Percentiles rank a stretch among this genome's conserved stretches.
phyloP scores from a whole-genome alignment of 1,284 basidiomycete genomes.

The Ganoderma resinaceum region DNA sequence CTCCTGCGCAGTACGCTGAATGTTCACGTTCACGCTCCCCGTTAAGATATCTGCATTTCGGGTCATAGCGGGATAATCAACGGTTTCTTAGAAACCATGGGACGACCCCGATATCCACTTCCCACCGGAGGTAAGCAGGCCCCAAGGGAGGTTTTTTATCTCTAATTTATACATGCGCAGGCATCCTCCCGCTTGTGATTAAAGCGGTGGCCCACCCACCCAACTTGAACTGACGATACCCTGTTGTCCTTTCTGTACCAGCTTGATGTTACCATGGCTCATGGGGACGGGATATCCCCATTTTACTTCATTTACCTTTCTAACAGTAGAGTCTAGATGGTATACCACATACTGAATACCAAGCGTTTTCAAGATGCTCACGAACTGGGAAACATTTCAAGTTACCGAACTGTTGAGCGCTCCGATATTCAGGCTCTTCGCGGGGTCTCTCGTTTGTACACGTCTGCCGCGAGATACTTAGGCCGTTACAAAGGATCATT shows the following conservation, averaged over 20 bases:
- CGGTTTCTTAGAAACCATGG: conserved; percentile 55
- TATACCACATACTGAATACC: neutral
- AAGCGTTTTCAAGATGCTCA: neutral
- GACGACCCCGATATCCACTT: conserved; percentile 51
- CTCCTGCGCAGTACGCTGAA: neutral
- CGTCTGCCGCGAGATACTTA: too few species aligned
- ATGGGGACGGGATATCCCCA: neutral
- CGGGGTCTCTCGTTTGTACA: neutral
- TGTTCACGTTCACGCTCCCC: neutral
- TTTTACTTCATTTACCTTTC: neutral
- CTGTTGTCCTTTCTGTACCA: neutral
- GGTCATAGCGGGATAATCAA: conserved; percentile 68
- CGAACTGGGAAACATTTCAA: neutral
- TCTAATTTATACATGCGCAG: neutral
- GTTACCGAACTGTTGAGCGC: neutral
- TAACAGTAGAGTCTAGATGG: neutral
- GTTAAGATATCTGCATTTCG: conserved; percentile 67
- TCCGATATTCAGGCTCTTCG: neutral
- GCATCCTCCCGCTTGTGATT: conserved; percentile 17
- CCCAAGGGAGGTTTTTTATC: neutral
- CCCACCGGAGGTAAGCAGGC: conserved; percentile 64
- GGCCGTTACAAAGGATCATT: neutral
- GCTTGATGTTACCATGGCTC: neutral
- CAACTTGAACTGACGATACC: neutral
- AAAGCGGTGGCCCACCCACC: conserved; percentile 4